Evolutionary conservation across 352 stramenopile genomes (phyloP).

Genomic region (Globisporangium okanoganense): DNA sequence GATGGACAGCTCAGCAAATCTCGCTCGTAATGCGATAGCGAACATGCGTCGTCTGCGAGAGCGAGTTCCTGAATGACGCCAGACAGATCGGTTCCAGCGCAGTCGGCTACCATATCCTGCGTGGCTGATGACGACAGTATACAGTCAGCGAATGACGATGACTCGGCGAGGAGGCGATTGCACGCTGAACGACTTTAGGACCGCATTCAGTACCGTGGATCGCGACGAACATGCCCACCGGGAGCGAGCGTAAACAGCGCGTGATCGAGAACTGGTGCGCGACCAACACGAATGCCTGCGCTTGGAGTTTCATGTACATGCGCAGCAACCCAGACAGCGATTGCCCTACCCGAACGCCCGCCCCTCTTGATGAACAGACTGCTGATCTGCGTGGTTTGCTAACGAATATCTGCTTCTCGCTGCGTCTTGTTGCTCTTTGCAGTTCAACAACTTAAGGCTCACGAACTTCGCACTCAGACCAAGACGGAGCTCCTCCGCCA

Average conservation of each 20-base stretch:
- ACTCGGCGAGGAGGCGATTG: too few relatives aligned
- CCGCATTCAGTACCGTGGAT: neutral
- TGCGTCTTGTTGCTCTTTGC: conserved; percentile 12
- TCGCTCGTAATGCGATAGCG: neutral
- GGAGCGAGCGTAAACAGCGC: neutral
- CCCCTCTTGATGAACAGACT: neutral
- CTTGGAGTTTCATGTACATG: neutral
- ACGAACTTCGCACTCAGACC: conserved; percentile 96
- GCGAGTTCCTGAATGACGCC: neutral
- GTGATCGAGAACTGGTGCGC: neutral
- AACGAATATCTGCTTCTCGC: neutral
- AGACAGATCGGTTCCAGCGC: neutral
- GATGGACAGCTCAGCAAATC: neutral
- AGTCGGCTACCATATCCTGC: too few relatives aligned
- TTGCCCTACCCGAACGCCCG: neutral
- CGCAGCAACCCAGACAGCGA: neutral
- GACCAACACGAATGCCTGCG: neutral
- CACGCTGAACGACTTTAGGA: neutral
- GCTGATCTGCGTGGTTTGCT: neutral
- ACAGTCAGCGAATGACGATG: neutral
- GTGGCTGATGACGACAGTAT: neutral
- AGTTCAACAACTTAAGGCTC: conserved; percentile 94
- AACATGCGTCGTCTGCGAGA: neutral
- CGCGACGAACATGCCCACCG: neutral
- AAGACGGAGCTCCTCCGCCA: conserved; percentile 98